These are phyloP conservation scores for Backusella morwellensis DNA, from an alignment of 192 early-diverging fungal species.

Conservation along the genomic window DNA sequence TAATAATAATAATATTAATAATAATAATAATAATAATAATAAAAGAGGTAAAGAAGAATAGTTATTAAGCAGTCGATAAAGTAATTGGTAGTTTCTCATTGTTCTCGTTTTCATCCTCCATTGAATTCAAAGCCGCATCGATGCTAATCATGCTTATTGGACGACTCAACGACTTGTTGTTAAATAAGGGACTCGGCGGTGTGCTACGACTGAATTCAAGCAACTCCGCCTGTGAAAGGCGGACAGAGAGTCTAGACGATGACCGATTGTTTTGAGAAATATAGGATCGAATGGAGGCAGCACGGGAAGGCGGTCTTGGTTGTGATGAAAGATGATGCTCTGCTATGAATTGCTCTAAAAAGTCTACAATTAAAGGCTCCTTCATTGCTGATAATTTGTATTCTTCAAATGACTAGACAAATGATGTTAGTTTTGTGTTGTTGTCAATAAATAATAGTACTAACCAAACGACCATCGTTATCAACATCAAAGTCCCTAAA, in stretches of 20 bases:
- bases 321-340: conserved; percentile 42
- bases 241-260: conserved; percentile 26
- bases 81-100: background rate
- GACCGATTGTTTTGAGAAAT: conserved; percentile 15
- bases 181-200: conserved; percentile 5
- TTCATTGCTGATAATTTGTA: conserved; percentile 80
- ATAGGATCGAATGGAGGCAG: conserved; percentile 30
- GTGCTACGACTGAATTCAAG: conserved; percentile 26
- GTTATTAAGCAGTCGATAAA: background rate
- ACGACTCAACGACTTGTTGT: conserved; percentile 17
- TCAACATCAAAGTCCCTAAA: conserved; percentile 82
- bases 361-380: conserved; percentile 75
- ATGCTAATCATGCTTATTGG: conserved; percentile 31
- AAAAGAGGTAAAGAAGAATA: background rate
- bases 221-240: conserved; percentile 36
- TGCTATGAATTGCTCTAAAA: conserved; percentile 71
- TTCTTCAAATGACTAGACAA: conserved; percentile 61
- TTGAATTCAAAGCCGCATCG: conserved; percentile 24
- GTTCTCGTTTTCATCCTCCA: background rate
- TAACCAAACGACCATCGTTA: conserved; percentile 72
- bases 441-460: conserved; percentile 3
- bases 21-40: background rate
- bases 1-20: background rate
- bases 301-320: conserved; percentile 18
- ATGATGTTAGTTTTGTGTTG: background rate